A percentile compares a stretch with the other conserved stretches of the same genome.
Evolutionary conservation across 2,329 filamentous ascomycete species (phyloP).

Genomic region (Phialophora expanda): DNA sequence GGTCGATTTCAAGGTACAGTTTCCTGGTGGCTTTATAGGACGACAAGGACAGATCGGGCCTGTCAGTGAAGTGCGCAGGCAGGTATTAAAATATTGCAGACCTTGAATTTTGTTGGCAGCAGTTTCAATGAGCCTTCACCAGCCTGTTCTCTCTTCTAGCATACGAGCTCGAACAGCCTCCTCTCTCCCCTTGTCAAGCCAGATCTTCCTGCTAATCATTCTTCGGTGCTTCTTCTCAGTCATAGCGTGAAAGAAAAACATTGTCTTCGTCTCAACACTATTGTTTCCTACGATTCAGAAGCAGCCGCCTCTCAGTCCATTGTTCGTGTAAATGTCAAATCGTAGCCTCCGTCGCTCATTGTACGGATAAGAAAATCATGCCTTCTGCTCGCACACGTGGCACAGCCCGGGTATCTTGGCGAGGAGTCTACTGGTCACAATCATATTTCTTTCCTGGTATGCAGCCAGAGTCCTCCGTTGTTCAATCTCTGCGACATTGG

Average conservation of each 20-base stretch:
- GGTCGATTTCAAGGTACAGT: neutral
- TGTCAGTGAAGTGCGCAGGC: neutral
- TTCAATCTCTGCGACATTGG: neutral
- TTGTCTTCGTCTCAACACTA: neutral
- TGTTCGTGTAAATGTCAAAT: neutral
- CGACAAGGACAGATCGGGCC: neutral
- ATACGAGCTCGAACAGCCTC: neutral
- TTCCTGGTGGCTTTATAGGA: neutral
- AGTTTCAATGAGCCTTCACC: neutral
- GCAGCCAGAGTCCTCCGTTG: neutral
- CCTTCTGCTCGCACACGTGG: neutral
- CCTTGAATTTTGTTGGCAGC: neutral
- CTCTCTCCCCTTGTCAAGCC: neutral
- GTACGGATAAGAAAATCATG: neutral
- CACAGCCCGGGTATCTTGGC: neutral
- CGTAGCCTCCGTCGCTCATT: neutral
- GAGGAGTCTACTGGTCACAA: neutral
- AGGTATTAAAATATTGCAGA: neutral
- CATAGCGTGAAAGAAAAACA: neutral
- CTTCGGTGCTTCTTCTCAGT: neutral
- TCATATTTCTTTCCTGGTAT: neutral
- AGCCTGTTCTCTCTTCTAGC: neutral
- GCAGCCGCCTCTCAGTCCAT: neutral
- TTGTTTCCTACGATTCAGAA: neutral
- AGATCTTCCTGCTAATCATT: neutral